phyloP scores from a whole-genome alignment of 371 early-diverging fungal genomes.

The Mortierella sp. region DNA sequence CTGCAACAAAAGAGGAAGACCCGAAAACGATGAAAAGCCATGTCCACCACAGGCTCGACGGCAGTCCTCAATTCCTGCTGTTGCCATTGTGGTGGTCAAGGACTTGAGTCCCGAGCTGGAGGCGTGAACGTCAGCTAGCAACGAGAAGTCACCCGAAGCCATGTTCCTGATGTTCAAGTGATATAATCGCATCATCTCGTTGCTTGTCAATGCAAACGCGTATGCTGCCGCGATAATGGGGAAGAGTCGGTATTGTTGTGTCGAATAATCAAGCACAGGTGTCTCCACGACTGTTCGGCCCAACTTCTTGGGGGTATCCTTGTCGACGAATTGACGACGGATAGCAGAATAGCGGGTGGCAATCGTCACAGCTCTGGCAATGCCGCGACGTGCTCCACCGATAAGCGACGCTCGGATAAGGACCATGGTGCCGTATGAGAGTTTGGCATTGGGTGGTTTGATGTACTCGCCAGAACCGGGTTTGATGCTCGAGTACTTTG shows the following conservation, averaged over 20 bases:
- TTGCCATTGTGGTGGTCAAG: slow-evolving; percentile 76
- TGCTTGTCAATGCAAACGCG: slow-evolving; percentile 81
- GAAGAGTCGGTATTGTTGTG: slow-evolving; percentile 83
- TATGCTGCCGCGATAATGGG: slow-evolving; percentile 85
- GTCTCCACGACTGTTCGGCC: slow-evolving; percentile 66
- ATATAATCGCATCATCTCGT: slow-evolving; percentile 76
- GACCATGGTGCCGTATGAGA: slow-evolving; percentile 87
- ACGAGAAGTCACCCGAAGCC: slow-evolving; percentile 77
- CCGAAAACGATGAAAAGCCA: slow-evolving; percentile 85
- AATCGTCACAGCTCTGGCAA: slow-evolving; percentile 82
- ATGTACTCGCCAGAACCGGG: slow-evolving; percentile 74
- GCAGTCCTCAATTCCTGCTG: slow-evolving; percentile 82
- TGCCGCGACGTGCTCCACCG: slow-evolving; percentile 60
- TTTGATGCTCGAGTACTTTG: slow-evolving; percentile 75
- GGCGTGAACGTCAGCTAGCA: slow-evolving; percentile 84
- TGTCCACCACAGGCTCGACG: slow-evolving; percentile 90
- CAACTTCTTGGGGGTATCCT: slow-evolving; percentile 59
- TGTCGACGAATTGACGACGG: slow-evolving; percentile 84
- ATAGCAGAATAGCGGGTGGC: slow-evolving; percentile 83
- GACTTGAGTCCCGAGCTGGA: slow-evolving; percentile 88
- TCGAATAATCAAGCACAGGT: slow-evolving; percentile 81
- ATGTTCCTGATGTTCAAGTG: slow-evolving; percentile 71
- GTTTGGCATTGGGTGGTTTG: slow-evolving; percentile 80
- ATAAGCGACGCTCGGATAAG: slow-evolving; percentile 75
- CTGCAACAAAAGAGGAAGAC: slow-evolving; percentile 77